Percentiles rank a stretch among this genome's conserved stretches.
Conservation (phyloP, 768 basidiomycete genomes). For the Macrolepiota albuminosa region DNA sequence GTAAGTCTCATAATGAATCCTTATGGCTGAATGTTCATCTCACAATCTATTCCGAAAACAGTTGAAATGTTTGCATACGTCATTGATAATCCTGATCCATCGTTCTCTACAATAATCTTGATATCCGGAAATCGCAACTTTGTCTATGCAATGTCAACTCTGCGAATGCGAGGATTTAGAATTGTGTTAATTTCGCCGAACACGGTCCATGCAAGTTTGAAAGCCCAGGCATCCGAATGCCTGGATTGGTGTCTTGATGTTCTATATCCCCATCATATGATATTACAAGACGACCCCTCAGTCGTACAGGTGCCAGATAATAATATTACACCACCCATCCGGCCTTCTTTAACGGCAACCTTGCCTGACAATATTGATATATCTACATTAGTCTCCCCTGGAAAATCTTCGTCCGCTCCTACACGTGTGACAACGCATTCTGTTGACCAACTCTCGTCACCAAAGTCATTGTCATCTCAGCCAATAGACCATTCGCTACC, state of each 20-base stretch:
- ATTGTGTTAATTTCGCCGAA: conserved; percentile 44
- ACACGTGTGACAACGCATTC: background rate
- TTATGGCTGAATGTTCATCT: background rate
- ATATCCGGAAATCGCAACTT: conserved; percentile 66
- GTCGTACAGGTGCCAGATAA: background rate
- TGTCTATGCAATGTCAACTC: conserved; percentile 51
- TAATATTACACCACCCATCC: background rate
- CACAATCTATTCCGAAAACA: conserved; percentile 18
- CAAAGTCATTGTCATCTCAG: background rate
- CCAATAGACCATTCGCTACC: background rate
- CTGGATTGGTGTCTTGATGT: conserved; percentile 45
- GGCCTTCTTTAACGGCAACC: background rate
- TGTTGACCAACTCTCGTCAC: background rate
- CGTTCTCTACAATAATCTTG: conserved; percentile 49
- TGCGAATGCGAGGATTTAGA: conserved; percentile 47
- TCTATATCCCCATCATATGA: conserved; percentile 13
- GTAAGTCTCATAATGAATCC: conserved; percentile 24
- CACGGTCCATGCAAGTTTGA: conserved; percentile 37
- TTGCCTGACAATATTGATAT: background rate
- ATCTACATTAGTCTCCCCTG: background rate
- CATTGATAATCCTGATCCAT: conserved; percentile 43
- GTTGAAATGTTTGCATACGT: conserved; percentile 65
- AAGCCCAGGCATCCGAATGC: conserved; percentile 47
- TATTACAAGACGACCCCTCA: background rate
- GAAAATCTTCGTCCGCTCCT: background rate